A percentile compares a stretch with the other conserved stretches of the same genome.
These are phyloP conservation scores for Colletotrichum gigasporum DNA, from an alignment of 2,329 filamentous ascomycete genomes.

Conservation along the genomic window DNA sequence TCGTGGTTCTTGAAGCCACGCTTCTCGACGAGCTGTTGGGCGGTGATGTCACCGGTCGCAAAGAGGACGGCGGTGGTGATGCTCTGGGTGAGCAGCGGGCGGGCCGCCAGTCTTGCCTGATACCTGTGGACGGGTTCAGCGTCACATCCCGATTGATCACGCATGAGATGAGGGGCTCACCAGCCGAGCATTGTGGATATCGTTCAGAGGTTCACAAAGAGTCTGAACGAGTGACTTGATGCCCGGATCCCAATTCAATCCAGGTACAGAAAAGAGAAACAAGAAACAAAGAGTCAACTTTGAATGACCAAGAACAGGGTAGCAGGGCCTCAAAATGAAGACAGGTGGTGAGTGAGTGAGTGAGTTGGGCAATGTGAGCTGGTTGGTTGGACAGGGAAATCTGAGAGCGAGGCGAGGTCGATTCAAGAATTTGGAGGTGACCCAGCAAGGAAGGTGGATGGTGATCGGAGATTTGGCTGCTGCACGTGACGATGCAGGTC, in stretches of 20 bases:
- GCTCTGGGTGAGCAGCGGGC: conserved; percentile 89
- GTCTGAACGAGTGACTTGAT: not conserved
- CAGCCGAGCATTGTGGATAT: conserved; percentile 30
- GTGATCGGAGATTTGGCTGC: conserved; percentile 13
- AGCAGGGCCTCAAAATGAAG: not conserved
- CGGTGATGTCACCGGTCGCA: conserved; percentile 88
- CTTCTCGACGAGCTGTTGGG: conserved; percentile 90
- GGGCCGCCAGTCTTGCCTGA: conserved; percentile 80
- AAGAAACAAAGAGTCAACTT: not conserved
- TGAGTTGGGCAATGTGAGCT: conserved; percentile 1
- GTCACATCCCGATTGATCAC: not conserved
- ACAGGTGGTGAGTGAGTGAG: not conserved
- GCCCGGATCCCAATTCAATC: not conserved
- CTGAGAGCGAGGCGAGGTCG: not conserved
- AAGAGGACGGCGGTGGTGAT: conserved; percentile 93
- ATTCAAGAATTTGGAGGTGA: conserved; percentile 1
- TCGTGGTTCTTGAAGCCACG: conserved; percentile 82
- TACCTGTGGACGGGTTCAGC: conserved; percentile 66
- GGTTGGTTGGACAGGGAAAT: not conserved
- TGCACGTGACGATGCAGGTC: conserved; percentile 23
- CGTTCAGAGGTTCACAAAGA: not conserved
- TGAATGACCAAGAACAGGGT: not conserved
- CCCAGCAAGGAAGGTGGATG: conserved; percentile 27
- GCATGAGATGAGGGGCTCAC: not conserved
- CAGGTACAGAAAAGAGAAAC: not conserved